phyloP scores from a whole-genome alignment of 2,329 filamentous ascomycete species.

The Cladosporium sp. region DNA sequence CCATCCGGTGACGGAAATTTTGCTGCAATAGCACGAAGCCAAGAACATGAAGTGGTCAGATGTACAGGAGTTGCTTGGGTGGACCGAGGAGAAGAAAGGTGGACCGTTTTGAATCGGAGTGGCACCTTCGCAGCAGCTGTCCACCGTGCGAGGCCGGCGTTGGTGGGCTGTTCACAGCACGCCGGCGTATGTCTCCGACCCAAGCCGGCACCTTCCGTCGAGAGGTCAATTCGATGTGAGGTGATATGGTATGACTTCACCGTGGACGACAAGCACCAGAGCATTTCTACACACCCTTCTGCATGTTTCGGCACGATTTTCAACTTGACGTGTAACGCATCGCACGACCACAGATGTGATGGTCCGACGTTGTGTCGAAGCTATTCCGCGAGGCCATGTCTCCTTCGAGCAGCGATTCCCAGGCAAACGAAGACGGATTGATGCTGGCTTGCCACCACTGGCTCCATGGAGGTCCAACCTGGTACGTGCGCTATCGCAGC shows the following conservation, averaged over 20 bases:
- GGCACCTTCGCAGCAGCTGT: no score
- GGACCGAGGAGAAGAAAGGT: no score
- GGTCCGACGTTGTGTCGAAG: conserved; percentile 8
- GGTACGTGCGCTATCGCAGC: background rate
- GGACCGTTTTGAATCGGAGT: background rate
- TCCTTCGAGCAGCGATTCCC: conserved; percentile 22
- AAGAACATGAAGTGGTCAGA: no score
- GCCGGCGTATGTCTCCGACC: no score
- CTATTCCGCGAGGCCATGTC: conserved; percentile 17
- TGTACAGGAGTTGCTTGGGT: no score
- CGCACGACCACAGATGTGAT: background rate
- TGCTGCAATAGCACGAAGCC: no score
- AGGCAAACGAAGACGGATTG: conserved; percentile 16
- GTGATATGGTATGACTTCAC: background rate
- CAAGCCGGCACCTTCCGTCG: background rate
- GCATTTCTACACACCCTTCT: background rate
- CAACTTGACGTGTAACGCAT: no score
- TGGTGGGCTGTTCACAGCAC: no score
- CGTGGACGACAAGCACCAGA: background rate
- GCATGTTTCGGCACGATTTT: no score
- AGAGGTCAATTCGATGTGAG: background rate
- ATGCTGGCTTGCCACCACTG: conserved; percentile 11
- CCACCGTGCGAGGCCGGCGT: no score
- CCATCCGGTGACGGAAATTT: no score
- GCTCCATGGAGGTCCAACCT: conserved; percentile 8